Conservation (phyloP, 2,329 filamentous ascomycete genomes). For the Ciborinia camelliae region DNA sequence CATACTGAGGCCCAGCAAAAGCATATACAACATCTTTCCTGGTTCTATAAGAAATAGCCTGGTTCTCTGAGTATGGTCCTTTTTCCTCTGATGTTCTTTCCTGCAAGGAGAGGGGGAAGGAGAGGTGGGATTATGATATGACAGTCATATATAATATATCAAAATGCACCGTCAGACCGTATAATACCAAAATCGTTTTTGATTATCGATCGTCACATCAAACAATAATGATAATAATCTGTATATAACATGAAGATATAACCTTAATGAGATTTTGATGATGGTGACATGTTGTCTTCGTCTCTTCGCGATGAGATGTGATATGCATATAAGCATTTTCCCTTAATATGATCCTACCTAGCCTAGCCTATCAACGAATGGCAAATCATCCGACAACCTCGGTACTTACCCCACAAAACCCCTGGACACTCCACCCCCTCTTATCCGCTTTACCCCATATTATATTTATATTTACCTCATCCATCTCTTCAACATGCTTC, state of each 20-base stretch:
- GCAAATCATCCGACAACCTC: slow-evolving; percentile 11
- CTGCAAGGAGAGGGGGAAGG: too few species aligned
- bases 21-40: too few species aligned
- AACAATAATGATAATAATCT: background rate
- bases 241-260: background rate
- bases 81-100: too few species aligned
- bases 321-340: too few species aligned
- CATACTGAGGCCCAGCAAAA: too few species aligned
- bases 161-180: too few species aligned
- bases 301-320: background rate
- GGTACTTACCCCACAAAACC: background rate
- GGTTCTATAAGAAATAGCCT: too few species aligned
- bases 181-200: too few species aligned
- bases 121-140: too few species aligned
- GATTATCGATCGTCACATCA: too few species aligned
- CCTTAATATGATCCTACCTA: background rate
- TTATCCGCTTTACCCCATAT: slow-evolving; percentile 9
- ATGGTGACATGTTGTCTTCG: background rate
- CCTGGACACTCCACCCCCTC: background rate
- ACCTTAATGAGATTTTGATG: background rate
- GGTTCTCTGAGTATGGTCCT: too few species aligned
- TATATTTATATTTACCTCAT: background rate
- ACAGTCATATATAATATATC: too few species aligned
- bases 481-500: background rate
- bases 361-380: background rate